Conservation (phyloP, 2,329 filamentous ascomycete species). For the Alternaria arborescens region DNA sequence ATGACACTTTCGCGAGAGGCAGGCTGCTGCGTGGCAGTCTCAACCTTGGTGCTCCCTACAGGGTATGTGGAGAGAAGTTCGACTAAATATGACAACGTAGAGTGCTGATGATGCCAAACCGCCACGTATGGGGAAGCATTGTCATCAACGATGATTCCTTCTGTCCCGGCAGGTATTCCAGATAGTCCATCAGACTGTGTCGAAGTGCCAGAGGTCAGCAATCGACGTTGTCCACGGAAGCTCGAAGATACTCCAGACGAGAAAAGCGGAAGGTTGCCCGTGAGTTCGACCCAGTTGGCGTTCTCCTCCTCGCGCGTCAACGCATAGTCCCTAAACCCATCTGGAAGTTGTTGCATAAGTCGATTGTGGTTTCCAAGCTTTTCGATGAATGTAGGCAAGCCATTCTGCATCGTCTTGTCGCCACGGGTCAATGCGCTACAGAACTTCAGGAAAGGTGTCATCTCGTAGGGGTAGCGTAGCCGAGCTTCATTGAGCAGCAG, state of each 20-base stretch:
- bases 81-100: slow-evolving; percentile 79
- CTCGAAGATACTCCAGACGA: slow-evolving; percentile 25
- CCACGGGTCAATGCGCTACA: slow-evolving; percentile 69
- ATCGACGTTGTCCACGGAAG: slow-evolving; percentile 35
- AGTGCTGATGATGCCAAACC: slow-evolving; percentile 78
- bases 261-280: slow-evolving; percentile 71
- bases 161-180: slow-evolving; percentile 70
- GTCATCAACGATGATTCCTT: slow-evolving; percentile 78
- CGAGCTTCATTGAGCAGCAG: slow-evolving; percentile 72
- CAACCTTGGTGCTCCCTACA: slow-evolving; percentile 60
- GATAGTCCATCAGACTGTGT: slow-evolving; percentile 56
- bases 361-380: slow-evolving; percentile 74
- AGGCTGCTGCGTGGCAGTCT: slow-evolving; percentile 56
- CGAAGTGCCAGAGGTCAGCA: slow-evolving; percentile 28
- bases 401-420: slow-evolving; percentile 56
- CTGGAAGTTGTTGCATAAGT: slow-evolving; percentile 80
- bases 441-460: slow-evolving; percentile 77
- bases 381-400: slow-evolving; percentile 63
- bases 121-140: slow-evolving; percentile 74
- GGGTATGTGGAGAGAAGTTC: slow-evolving; percentile 76
- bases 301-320: slow-evolving; percentile 87
- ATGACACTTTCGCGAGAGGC: slow-evolving; percentile 69
- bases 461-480: slow-evolving; percentile 85
- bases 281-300: slow-evolving; percentile 77
- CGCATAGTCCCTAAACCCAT: slow-evolving; percentile 76